phyloP scores from a whole-genome alignment of 257 asterid genomes.

The Solanum gracilifrons region DNA sequence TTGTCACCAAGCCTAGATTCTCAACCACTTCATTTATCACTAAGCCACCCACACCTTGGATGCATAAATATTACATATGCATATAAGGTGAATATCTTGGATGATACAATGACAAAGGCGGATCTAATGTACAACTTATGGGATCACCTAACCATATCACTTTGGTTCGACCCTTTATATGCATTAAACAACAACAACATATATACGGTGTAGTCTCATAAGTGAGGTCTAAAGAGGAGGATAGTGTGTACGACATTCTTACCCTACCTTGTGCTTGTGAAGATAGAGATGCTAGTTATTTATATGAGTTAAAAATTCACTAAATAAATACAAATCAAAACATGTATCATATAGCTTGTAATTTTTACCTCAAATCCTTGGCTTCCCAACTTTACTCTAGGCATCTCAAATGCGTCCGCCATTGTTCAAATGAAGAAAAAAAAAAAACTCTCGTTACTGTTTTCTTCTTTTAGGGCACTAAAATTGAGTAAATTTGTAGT shows the following conservation, averaged over 20 bases:
- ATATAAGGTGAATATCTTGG: not conserved
- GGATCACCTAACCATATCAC: not conserved
- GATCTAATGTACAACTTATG: not conserved
- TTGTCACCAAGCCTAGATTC: no score
- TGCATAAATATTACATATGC: not conserved
- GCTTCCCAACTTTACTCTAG: slow-evolving; percentile 36
- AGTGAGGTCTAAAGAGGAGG: no score
- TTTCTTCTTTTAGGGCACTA: not conserved
- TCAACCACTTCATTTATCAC: no score
- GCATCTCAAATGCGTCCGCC: slow-evolving; percentile 11
- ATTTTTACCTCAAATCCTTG: slow-evolving; percentile 41
- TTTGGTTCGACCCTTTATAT: not conserved
- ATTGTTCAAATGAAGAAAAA: not conserved
- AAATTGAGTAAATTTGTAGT: not conserved
- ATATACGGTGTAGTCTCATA: no score
- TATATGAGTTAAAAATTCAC: not conserved
- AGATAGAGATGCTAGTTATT: not conserved
- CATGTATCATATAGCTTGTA: not conserved
- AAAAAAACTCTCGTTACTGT: not conserved
- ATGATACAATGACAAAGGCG: not conserved
- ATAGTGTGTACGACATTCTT: no score
- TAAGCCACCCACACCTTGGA: no score
- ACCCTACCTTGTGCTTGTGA: no score
- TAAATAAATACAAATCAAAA: not conserved
- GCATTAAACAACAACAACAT: not conserved